Evolutionary conservation across 805 yeast genomes (phyloP).

Genomic region (Priceomyces melissophilus): DNA sequence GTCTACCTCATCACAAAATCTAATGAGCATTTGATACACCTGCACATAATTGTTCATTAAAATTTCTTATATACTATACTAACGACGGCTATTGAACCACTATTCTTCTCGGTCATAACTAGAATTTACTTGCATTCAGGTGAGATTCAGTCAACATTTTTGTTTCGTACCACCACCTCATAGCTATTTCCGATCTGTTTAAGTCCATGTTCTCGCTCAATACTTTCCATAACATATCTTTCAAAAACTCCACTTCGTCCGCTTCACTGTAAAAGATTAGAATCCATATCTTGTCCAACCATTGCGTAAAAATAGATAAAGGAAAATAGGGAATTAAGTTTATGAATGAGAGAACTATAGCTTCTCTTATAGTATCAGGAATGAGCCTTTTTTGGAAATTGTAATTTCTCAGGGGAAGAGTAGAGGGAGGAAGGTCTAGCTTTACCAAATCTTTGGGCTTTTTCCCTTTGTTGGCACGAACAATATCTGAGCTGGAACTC

Average conservation of each 20-base stretch:
- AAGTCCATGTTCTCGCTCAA: slow-evolving; percentile 57
- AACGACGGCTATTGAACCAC: no score
- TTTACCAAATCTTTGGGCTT: slow-evolving; percentile 29
- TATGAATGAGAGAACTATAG: slow-evolving; percentile 45
- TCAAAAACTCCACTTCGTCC: slow-evolving; percentile 38
- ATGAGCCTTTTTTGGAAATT: slow-evolving; percentile 20
- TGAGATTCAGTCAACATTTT: slow-evolving; percentile 6
- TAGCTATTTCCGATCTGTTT: slow-evolving; percentile 52
- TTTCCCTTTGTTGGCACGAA: slow-evolving; percentile 26
- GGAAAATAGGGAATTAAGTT: slow-evolving; percentile 53
- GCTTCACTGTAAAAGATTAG: slow-evolving; percentile 29
- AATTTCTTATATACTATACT: no score
- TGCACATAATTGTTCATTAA: not conserved
- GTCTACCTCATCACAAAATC: not conserved
- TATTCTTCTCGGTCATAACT: not conserved
- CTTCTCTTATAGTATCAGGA: slow-evolving; percentile 46
- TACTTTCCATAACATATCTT: slow-evolving; percentile 47
- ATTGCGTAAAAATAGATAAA: slow-evolving; percentile 32
- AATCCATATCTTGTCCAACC: slow-evolving; percentile 47
- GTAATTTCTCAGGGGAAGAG: slow-evolving; percentile 10
- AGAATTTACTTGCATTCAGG: not conserved
- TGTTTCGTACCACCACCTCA: slow-evolving; percentile 61
- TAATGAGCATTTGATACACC: not conserved
- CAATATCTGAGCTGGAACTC: slow-evolving; percentile 16
- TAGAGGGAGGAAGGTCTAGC: slow-evolving; percentile 11